Evolutionary conservation across 352 stramenopile species (phyloP).

Genomic region (Aphanomyces invadans): DNA sequence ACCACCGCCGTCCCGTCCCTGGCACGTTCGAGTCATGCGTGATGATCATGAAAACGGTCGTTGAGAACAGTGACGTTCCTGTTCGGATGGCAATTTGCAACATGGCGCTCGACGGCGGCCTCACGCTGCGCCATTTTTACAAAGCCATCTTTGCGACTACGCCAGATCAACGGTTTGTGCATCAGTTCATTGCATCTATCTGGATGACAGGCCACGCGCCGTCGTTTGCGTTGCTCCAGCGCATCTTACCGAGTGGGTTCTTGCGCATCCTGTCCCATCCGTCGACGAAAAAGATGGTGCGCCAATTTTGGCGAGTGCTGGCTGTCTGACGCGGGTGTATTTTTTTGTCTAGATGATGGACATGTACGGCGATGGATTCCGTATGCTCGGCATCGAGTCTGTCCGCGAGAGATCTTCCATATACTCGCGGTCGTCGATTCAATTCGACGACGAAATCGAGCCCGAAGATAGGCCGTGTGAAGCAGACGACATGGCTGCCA

Average conservation of each 20-base stretch:
- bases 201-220: slow-evolving; percentile 69
- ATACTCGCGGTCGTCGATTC: slow-evolving; percentile 8
- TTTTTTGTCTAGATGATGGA: slow-evolving; percentile 12
- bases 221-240: slow-evolving; percentile 57
- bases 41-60: slow-evolving; percentile 55
- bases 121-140: slow-evolving; percentile 31
- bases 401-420: too few species aligned
- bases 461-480: too few species aligned
- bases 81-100: slow-evolving; percentile 61
- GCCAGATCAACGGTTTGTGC: slow-evolving; percentile 50
- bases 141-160: slow-evolving; percentile 63
- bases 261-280: slow-evolving; percentile 64
- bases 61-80: slow-evolving; percentile 59
- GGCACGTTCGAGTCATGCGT: slow-evolving; percentile 51
- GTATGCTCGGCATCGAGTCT: too few species aligned
- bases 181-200: slow-evolving; percentile 65
- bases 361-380: slow-evolving; percentile 3
- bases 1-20: slow-evolving; percentile 39
- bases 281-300: slow-evolving; percentile 49
- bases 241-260: slow-evolving; percentile 61
- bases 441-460: slow-evolving; percentile 8
- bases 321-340: too few species aligned
- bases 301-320: too few species aligned
- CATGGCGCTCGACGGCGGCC: slow-evolving; percentile 40
- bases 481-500: not conserved